Evolutionary conservation across 192 early-diverging fungal species (phyloP).

Genomic region (Linnemannia hyalina): DNA sequence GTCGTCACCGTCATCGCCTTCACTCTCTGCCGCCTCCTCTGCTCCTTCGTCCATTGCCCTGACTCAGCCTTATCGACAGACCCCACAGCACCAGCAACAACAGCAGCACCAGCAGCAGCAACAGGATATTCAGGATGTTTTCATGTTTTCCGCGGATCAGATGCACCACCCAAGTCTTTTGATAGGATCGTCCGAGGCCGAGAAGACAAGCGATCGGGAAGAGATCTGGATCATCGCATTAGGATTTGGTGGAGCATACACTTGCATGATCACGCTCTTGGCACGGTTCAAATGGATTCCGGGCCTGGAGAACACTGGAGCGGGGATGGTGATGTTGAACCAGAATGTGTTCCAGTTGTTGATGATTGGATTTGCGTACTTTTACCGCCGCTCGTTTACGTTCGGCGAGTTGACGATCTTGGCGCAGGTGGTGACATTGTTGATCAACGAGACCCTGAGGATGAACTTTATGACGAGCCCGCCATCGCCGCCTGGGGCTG

Average conservation of each 20-base stretch:
- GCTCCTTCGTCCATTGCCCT: neutral
- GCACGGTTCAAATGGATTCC: conserved; percentile 44
- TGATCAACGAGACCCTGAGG: conserved; percentile 53
- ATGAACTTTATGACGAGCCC: conserved; percentile 26
- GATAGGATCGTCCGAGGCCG: conserved; percentile 33
- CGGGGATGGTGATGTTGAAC: conserved; percentile 50
- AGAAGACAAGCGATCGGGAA: conserved; percentile 53
- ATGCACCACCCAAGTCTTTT: conserved; percentile 48
- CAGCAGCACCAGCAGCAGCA: conserved; percentile 30
- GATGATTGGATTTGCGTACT: conserved; percentile 47
- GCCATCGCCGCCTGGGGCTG: conserved; percentile 11
- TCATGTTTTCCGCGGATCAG: conserved; percentile 47
- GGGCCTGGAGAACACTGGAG: conserved; percentile 41
- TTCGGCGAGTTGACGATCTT: conserved; percentile 76
- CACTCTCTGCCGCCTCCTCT: conserved; percentile 35
- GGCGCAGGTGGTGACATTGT: conserved; percentile 66
- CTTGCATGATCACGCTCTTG: conserved; percentile 31
- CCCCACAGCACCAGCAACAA: neutral
- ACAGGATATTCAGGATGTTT: conserved; percentile 37
- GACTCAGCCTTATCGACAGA: neutral
- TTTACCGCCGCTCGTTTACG: conserved; percentile 71
- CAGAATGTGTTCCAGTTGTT: conserved; percentile 56
- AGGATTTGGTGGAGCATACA: conserved; percentile 41
- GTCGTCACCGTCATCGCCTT: conserved; percentile 42
- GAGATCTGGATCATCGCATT: conserved; percentile 55